phyloP scores from a whole-genome alignment of 192 early-diverging fungal species.

The Jimgerdemannia flammicorona region DNA sequence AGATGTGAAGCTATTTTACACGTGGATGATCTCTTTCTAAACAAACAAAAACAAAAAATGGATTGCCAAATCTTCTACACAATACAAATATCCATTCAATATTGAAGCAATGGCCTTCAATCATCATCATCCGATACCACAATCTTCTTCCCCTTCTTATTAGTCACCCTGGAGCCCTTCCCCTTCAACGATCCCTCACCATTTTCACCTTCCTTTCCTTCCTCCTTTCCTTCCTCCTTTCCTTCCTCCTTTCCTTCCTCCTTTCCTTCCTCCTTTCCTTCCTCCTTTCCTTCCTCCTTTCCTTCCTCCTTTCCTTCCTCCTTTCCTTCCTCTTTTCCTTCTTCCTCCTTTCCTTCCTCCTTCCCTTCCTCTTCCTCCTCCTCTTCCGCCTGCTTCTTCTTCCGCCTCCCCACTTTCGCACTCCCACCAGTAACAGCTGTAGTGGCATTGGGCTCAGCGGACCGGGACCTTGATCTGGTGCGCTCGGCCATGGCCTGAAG shows the following conservation, averaged over 20 bases:
- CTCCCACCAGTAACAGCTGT: not conserved
- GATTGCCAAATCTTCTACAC: too few species aligned
- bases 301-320: not conserved
- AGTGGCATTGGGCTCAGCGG: not conserved
- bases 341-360: too few species aligned
- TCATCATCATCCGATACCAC: not conserved
- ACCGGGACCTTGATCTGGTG: not conserved
- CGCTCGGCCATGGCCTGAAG: not conserved
- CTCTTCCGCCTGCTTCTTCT: not conserved
- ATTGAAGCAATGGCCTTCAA: not conserved
- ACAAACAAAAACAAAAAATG: too few species aligned
- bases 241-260: not conserved
- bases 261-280: not conserved
- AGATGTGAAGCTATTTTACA: too few species aligned
- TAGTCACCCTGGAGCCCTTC: not conserved
- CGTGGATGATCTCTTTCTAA: too few species aligned
- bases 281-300: not conserved
- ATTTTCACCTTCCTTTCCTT: not conserved
- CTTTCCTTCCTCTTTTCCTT: too few species aligned
- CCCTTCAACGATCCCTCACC: too few species aligned
- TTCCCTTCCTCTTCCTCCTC: not conserved
- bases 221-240: not conserved
- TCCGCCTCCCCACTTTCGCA: not conserved
- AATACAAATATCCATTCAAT: too few species aligned
- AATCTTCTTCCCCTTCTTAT: not conserved